Conservation (phyloP, 1,284 basidiomycete genomes). For the Anthracocystis setariae region DNA sequence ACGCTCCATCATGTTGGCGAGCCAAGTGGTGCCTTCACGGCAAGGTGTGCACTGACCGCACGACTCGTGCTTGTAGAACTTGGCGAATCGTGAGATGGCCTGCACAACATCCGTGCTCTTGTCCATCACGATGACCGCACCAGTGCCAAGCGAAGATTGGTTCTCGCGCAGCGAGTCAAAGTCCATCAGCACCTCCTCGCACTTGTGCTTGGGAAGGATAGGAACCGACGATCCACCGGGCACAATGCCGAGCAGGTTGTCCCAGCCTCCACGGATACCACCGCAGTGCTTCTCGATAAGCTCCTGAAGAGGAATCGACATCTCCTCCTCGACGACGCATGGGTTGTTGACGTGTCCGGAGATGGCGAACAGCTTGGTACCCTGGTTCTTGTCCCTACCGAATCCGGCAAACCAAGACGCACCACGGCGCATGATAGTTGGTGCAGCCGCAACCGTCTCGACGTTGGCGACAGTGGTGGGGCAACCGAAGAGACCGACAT, state of each 20-base stretch:
- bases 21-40: slow-evolving; percentile 77
- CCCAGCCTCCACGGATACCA: slow-evolving; percentile 92
- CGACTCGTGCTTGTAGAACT: slow-evolving; percentile 85
- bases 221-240: slow-evolving; percentile 96
- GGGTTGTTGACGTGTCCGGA: slow-evolving; percentile 98
- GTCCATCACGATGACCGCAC: slow-evolving; percentile 99
- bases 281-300: slow-evolving; percentile 96
- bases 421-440: slow-evolving; percentile 93
- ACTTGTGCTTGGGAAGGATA: slow-evolving; percentile 78
- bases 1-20: slow-evolving; percentile 67
- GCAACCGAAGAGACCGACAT: slow-evolving; percentile 95
- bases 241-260: slow-evolving; percentile 92
- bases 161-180: slow-evolving; percentile 97
- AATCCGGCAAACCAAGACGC: slow-evolving; percentile 92
- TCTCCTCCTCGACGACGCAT: slow-evolving; percentile 97
- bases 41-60: slow-evolving; percentile 99
- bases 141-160: slow-evolving; percentile 92
- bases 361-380: slow-evolving; percentile 94
- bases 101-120: slow-evolving; percentile 86
- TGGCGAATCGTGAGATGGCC: slow-evolving; percentile 90
- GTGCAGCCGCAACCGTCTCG: slow-evolving; percentile 96
- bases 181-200: slow-evolving; percentile 77
- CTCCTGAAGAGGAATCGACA: slow-evolving; percentile 94
- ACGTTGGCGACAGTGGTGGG: slow-evolving; percentile 98
- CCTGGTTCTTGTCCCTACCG: slow-evolving; percentile 90